Base-by-base conservation (phyloP, 495 filamentous ascomycete genomes). In the Penicillium robsamsonii region DNA sequence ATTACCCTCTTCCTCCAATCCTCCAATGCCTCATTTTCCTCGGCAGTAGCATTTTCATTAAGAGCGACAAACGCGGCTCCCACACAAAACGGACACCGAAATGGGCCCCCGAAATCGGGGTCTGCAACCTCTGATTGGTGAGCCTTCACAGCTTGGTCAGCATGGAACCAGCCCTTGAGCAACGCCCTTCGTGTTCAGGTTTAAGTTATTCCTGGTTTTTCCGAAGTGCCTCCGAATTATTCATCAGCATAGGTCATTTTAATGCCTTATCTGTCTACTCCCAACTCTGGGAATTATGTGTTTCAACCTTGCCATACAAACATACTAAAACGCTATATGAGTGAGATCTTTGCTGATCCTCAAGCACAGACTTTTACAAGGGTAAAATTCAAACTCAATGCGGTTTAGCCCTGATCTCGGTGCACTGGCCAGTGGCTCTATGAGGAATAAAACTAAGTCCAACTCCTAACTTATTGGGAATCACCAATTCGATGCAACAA, bases 21-120 rank as follows among this genome's bases (percentile, higher is more conserved):
- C 25, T 5, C 25, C 35, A 17, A 31, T 20, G 3, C 25, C 18
- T 52, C 15, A 15, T 29, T 46, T 12, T 20, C 4, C 8, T 37
- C 20, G 12, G 15, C 37, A 30, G 20, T 30, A 46, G 15, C 30
- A 30, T 13, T 13, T 51, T 2, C 35, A 51, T 41, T 41, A 51
- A 29, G 12, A 41, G 49, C 49, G 49, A 51, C 49, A 51, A 51
- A 29, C 49, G 49, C 49, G 49, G 49, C 45, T 33, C 10, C 18
- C 46, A 35, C 46, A 17, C 11, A 48, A 25, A 30, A 18, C 4
- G 4, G 15, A 3, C 44, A 27, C 17, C 45, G 17, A 31, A 31
- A 18, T 6, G 13, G 20, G 20, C 45, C 4, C 22, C 45, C 45
- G 29, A 47, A 33, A 18, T 18, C 8, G 25, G 25, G 8, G 7